Evolutionary conservation across 768 basidiomycete species (phyloP), one percentile per base, ranked within the genome.

Genomic region (Boletus vinaceobasis): DNA sequence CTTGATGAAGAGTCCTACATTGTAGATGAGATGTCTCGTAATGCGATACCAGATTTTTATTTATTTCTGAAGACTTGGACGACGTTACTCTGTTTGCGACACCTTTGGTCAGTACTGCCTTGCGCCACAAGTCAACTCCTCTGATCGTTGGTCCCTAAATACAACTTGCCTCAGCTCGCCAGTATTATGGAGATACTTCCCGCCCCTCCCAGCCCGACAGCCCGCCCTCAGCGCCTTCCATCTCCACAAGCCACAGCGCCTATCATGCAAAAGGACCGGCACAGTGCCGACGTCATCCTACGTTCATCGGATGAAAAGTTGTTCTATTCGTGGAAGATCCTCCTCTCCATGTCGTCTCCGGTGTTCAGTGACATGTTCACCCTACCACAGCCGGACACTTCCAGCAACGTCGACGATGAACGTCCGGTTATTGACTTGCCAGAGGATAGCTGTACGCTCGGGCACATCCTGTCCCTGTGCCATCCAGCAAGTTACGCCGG

Each of bases 361-460:
- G 31, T 64, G 0, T 64, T 65, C 45, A 19, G 21, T 3, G 48
- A 42, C 31, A 59, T 63, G 64, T 57, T 62, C 48, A 32, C 46
- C 17, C 15, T 65, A 17, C 50, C 63, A 14, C 60, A 56, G 19
- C 31, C 49, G 7, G 43, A 48, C 4, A 6, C 26, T 2, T 13
- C 33, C 7, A 13, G 42, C 19, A 13, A 19, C 5, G 7, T 13
- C 26, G 47, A 52, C 2, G 48, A 55, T n/a, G 46, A 17, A 38
- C 49, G 44, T 32, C 46, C 51, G 0, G 53, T 57, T 26, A 17
- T 62, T 10, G 51, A 62, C 29, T 4, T 65, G 29, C 8, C 43
- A n/a, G 63, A 62, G 29, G 55, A 62, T 3, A 32, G 52, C n/a
- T 7, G 5, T 36, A 53, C 57, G 1, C 48, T 65, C 26, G 19